These are phyloP conservation scores for Fusarium burgessii DNA, from an alignment of 2,329 filamentous ascomycete genomes.

Conservation along the genomic window DNA sequence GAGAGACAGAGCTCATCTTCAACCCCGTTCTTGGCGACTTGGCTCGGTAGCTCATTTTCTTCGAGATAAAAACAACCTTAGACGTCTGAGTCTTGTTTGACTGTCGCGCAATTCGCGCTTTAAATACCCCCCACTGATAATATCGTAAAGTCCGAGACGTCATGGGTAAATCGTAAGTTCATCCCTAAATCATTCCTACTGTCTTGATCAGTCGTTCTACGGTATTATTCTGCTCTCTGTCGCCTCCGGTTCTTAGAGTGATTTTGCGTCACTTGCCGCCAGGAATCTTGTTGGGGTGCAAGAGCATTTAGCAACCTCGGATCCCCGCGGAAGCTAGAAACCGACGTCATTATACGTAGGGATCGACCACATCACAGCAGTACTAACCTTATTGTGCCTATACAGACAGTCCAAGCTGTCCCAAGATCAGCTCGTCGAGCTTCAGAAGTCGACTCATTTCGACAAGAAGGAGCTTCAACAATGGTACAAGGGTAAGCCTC, in stretches of 20 bases:
- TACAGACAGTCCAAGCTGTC: conserved; percentile 97
- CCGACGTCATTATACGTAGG: conserved; percentile 44
- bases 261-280: conserved; percentile 24
- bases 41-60: conserved; percentile 14
- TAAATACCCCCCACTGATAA: conserved; percentile 24
- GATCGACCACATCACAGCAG: conserved; percentile 15
- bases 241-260: not conserved
- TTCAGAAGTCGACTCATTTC: conserved; percentile 97
- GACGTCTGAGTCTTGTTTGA: conserved; percentile 18
- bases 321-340: conserved; percentile 34
- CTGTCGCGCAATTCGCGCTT: conserved; percentile 47
- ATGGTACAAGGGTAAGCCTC: conserved; percentile 94
- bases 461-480: conserved; percentile 99
- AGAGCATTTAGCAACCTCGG: conserved; percentile 39
- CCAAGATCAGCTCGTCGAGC: conserved; percentile 92
- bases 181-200: not conserved
- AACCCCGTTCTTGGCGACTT: not conserved
- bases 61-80: conserved; percentile 14
- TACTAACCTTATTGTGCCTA: conserved; percentile 37
- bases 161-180: conserved; percentile 69
- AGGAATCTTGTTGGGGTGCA: conserved; percentile 30
- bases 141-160: conserved; percentile 12
- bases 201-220: not conserved
- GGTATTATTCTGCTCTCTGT: not conserved
- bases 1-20: not conserved